phyloP scores from a whole-genome alignment of 768 basidiomycete genomes.

The Hygrocybe punicea region DNA sequence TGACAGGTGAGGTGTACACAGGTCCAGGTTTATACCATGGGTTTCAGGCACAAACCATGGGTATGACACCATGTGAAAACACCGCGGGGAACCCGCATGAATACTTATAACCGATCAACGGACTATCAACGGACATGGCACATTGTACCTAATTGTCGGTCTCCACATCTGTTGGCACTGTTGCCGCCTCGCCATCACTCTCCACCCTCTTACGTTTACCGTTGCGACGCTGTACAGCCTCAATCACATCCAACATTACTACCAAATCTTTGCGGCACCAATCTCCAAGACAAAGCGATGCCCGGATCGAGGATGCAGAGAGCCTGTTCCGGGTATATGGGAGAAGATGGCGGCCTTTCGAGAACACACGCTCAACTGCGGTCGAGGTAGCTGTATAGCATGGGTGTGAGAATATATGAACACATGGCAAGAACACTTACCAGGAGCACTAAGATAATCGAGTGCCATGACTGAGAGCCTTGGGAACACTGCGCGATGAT shows the following conservation, averaged over 20 bases:
- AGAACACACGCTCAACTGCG: constrained; percentile 27
- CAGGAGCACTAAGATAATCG: constrained; percentile 18
- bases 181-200: not conserved
- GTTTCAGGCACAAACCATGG: not conserved
- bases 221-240: not conserved
- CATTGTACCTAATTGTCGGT: not conserved
- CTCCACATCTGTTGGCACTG: not conserved
- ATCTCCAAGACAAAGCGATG: constrained; percentile 21
- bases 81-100: not conserved
- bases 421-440: not conserved
- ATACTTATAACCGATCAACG: not conserved
- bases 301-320: constrained; percentile 13
- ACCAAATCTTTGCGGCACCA: constrained; percentile 15
- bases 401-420: not conserved
- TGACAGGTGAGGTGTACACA: not conserved
- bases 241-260: not conserved
- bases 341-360: constrained; percentile 11
- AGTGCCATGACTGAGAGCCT: constrained; percentile 27
- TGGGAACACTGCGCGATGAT: constrained; percentile 14
- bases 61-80: not conserved
- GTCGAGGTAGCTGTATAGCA: constrained; percentile 20
- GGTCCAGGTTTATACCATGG: not conserved
- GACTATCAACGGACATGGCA: not conserved
- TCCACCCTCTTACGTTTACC: not conserved
- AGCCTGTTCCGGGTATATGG: constrained; percentile 15